Percentiles rank a stretch among this genome's conserved stretches.
Evolutionary conservation across 306 rosid genomes (phyloP).

Genomic region (Dryas drummondii): DNA sequence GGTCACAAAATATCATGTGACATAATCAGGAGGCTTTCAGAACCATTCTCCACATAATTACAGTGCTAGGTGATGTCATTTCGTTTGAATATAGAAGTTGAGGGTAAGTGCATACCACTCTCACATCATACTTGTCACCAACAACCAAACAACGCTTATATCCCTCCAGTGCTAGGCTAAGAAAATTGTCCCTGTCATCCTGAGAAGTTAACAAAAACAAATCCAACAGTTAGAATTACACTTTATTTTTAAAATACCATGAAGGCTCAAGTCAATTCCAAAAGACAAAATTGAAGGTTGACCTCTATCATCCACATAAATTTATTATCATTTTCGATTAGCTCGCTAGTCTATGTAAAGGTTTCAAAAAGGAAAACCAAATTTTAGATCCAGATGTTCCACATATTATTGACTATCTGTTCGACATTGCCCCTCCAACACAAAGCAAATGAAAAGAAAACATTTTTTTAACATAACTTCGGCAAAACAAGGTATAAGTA

Average conservation of each 20-base stretch:
- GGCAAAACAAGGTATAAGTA: conserved; percentile 23
- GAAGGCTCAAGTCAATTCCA: background rate
- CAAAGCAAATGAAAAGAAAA: background rate
- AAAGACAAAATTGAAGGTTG: background rate
- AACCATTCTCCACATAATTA: conserved; percentile 1
- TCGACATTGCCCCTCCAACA: background rate
- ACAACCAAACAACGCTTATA: conserved; percentile 76
- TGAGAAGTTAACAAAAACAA: conserved; percentile 24
- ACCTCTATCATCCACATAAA: background rate
- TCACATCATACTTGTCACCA: conserved; percentile 85
- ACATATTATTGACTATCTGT: background rate
- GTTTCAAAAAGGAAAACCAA: background rate
- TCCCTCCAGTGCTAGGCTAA: conserved; percentile 83
- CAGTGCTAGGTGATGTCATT: background rate
- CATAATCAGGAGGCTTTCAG: background rate
- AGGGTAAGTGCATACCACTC: conserved; percentile 69
- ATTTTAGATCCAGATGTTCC: background rate
- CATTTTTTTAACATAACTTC: background rate
- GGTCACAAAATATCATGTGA: background rate
- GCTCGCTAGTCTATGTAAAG: background rate
- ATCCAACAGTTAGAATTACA: background rate
- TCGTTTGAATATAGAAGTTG: conserved; percentile 10
- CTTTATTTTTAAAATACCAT: background rate
- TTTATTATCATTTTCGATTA: background rate
- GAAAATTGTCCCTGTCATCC: conserved; percentile 94